Conservation (phyloP, 306 rosid species). For the Betula pendula region DNA sequence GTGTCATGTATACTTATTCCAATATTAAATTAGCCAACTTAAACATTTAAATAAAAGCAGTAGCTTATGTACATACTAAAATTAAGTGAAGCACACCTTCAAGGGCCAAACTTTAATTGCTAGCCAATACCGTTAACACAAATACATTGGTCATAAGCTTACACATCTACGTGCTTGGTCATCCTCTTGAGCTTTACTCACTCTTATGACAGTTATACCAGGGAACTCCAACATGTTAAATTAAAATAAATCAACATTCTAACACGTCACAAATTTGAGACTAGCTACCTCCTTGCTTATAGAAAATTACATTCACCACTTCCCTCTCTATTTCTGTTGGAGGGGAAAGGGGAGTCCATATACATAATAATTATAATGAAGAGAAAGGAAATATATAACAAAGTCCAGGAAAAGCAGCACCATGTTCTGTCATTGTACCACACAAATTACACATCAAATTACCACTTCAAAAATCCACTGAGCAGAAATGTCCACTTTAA, state of each 20-base stretch:
- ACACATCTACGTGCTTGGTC: not conserved
- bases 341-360: not conserved
- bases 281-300: not conserved
- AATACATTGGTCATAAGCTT: not conserved
- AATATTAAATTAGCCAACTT: not conserved
- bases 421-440: not conserved
- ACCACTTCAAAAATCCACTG: not conserved
- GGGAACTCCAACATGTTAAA: not conserved
- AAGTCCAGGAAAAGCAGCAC: not conserved
- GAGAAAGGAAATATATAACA: not conserved
- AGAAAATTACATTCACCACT: not conserved
- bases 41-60: not conserved
- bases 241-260: not conserved
- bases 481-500: no score
- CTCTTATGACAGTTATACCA: not conserved
- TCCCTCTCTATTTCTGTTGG: not conserved
- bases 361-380: not conserved
- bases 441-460: not conserved
- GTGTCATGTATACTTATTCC: not conserved
- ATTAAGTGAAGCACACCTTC: not conserved
- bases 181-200: not conserved
- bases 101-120: not conserved
- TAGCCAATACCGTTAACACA: not conserved
- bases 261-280: not conserved
- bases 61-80: not conserved